These are phyloP conservation scores for Carex parvula DNA, from an alignment of 176 grass and related monocot species.

Conservation along the genomic window DNA sequence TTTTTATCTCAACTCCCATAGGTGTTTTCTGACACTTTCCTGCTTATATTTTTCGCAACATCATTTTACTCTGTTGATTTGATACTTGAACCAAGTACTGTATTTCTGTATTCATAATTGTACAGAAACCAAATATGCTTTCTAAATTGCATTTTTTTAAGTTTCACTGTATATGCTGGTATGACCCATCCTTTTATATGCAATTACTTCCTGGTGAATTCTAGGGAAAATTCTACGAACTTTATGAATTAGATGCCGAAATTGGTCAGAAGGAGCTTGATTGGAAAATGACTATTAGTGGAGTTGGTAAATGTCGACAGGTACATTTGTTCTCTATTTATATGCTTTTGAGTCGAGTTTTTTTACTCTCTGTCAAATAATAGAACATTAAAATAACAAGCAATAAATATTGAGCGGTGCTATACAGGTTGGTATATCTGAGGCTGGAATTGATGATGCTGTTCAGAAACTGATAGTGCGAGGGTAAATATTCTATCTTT, in stretches of 20 bases:
- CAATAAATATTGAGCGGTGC: constrained; percentile 11
- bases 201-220: constrained; percentile 27
- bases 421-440: constrained; percentile 88
- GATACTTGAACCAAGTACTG: not conserved
- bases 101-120: not conserved
- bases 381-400: not conserved
- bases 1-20: not conserved
- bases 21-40: not conserved
- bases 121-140: not conserved
- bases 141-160: not conserved
- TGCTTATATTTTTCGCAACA: not conserved
- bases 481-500: constrained; percentile 48
- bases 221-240: constrained; percentile 94
- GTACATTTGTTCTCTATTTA: constrained; percentile 31
- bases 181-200: not conserved
- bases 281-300: constrained; percentile 96
- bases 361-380: constrained; percentile 15
- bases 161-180: not conserved
- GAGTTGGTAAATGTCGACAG: constrained; percentile 96
- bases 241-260: constrained; percentile 96
- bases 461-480: constrained; percentile 73
- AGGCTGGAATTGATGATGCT: constrained; percentile 83
- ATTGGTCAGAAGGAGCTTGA: constrained; percentile 86
- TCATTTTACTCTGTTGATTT: not conserved
- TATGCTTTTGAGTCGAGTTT: constrained; percentile 20